These are phyloP conservation scores for Xylaria sp. DNA, from an alignment of 2,329 filamentous ascomycete genomes.

Conservation along the genomic window DNA sequence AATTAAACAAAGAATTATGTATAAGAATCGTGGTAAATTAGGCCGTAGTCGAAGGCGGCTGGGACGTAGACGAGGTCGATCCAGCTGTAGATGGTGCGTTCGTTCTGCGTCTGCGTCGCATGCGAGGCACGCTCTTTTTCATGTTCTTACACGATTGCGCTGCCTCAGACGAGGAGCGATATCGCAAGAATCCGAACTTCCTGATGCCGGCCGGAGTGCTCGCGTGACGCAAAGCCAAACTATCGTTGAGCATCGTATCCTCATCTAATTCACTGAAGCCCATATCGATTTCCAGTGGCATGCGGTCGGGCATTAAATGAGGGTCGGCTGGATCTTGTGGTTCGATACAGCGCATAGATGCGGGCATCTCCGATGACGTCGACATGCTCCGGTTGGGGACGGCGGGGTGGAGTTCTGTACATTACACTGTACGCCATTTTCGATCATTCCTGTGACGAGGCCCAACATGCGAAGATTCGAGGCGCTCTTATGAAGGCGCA, in stretches of 20 bases:
- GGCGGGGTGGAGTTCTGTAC: constrained; percentile 34
- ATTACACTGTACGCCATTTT: constrained; percentile 40
- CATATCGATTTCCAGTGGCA: constrained; percentile 35
- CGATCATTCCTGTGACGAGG: constrained; percentile 39
- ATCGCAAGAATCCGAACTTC: constrained; percentile 35
- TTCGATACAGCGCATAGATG: constrained; percentile 6
- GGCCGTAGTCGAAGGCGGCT: constrained; percentile 14
- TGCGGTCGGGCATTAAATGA: constrained; percentile 16
- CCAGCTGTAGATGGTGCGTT: constrained; percentile 12
- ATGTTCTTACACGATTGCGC: constrained; percentile 38
- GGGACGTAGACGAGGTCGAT: constrained; percentile 14
- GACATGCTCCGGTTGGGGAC: constrained; percentile 20
- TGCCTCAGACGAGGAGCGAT: constrained; percentile 38
- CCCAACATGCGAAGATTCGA: constrained; percentile 32
- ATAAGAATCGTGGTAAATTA: constrained; percentile 20
- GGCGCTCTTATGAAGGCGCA: constrained; percentile 25
- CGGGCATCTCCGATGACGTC: constrained; percentile 2
- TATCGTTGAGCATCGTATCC: constrained; percentile 26
- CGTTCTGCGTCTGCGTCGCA: constrained; percentile 36
- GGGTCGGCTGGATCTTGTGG: constrained; percentile 22
- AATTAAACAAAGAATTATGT: background rate
- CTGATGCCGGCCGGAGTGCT: constrained; percentile 34
- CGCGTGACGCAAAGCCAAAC: constrained; percentile 31
- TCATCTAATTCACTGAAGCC: constrained; percentile 29
- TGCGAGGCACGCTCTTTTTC: constrained; percentile 38